Conservation (phyloP, 2,329 filamentous ascomycete species). For the Talaromyces albobiverticillius region DNA sequence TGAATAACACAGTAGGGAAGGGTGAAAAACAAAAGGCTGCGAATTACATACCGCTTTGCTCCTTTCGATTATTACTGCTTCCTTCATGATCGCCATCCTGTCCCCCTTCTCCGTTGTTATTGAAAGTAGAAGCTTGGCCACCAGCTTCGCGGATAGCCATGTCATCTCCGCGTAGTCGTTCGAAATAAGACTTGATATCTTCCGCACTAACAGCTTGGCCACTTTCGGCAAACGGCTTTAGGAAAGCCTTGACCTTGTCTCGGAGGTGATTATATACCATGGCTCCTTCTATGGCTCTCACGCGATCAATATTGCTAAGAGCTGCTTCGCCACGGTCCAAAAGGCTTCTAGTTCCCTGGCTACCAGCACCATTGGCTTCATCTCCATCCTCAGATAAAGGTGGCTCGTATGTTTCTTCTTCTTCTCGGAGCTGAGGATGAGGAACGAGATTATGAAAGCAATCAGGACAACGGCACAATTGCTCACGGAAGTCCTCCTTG, state of each 20-base stretch:
- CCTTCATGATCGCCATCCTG: constrained; percentile 15
- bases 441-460: constrained; percentile 72
- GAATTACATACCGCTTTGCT: constrained; percentile 45
- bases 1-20: neutral
- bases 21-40: neutral
- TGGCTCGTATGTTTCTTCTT: constrained; percentile 92
- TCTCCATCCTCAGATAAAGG: constrained; percentile 67
- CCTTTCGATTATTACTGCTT: constrained; percentile 36
- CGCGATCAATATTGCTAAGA: constrained; percentile 85
- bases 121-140: constrained; percentile 46
- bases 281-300: constrained; percentile 89
- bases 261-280: constrained; percentile 98
- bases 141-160: constrained; percentile 65
- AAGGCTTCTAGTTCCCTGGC: constrained; percentile 75
- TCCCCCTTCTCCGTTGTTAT: constrained; percentile 22
- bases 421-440: constrained; percentile 81
- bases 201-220: constrained; percentile 86
- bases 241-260: constrained; percentile 91
- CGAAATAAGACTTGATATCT: constrained; percentile 95
- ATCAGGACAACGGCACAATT: constrained; percentile 76
- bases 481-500: constrained; percentile 71
- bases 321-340: constrained; percentile 91
- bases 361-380: constrained; percentile 48
- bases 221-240: constrained; percentile 90
- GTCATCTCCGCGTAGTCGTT: constrained; percentile 85